Evolutionary conservation across 2,329 filamentous ascomycete species (phyloP), one percentile per base, ranked within the genome.

Genomic region (Calonectria pseudoturangicola): DNA sequence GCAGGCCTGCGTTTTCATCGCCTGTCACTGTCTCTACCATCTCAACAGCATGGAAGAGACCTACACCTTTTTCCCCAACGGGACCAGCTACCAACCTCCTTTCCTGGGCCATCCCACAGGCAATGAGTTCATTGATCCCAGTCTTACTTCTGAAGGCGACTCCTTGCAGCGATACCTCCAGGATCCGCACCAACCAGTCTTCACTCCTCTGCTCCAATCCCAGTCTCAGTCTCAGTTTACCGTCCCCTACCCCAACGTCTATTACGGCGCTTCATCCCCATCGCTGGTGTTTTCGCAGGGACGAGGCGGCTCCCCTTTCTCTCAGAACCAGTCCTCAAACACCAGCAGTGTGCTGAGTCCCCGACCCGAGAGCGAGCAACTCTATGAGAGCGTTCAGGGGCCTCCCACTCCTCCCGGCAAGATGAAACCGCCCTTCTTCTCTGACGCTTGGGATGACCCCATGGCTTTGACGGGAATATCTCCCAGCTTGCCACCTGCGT

Each of bases 351-450:
- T 71, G n/a, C 76, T 74, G 43, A 77, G 74, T 27, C 77, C 77
- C 18, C 68, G 51, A 36, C 75, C 74, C 12, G 78, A 76, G 3
- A 74, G 66, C 41, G 77, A 77, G 50, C 58, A 36, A 36, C 68
- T 66, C 43, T 54, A 66, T n/a, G 73, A 79, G 16, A 71, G 72
- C 25, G 73, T 72, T 5, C 70, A 68, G 56, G 73, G 65, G 8
- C 76, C 77, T 36, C 72, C 72, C 43, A 79, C 76, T 10, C 78
- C 78, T 25, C 67, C 76, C 1, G 74, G 73, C 58, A 50, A 73
- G 48, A 54, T 65, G 51, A 56, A 51, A 30, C 54, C 74, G 10
- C 56, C 72, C 21, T 79, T 66, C 33, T 70, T 66, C 33, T 25
- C 76, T 3, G 41, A 66, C 25, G 63, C 73, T 21, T 47, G 60